phyloP scores from a whole-genome alignment of 805 yeast species.

The Ogataea naganishii region DNA sequence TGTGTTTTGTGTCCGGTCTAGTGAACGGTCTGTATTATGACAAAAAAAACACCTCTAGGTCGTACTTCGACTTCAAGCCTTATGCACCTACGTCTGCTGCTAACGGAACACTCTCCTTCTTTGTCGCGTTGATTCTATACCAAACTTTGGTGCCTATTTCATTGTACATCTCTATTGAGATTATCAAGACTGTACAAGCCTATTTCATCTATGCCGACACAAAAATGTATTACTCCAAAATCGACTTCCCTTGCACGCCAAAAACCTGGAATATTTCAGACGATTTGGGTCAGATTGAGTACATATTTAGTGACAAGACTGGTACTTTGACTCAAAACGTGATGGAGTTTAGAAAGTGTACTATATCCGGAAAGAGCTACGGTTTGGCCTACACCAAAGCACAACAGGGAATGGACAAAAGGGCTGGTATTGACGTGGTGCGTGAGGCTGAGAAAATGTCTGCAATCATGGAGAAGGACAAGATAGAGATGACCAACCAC shows the following conservation, averaged over 20 bases:
- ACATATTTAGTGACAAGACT: conserved; percentile 75
- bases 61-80: conserved; percentile 54
- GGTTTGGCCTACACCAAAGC: conserved; percentile 78
- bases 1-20: conserved; percentile 64
- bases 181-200: conserved; percentile 70
- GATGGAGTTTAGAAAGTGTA: conserved; percentile 75
- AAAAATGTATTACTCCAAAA: conserved; percentile 56
- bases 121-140: conserved; percentile 64
- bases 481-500: conserved; percentile 35
- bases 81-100: conserved; percentile 50
- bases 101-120: conserved; percentile 60
- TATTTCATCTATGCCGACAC: conserved; percentile 64
- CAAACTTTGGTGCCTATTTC: conserved; percentile 79
- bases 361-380: conserved; percentile 57
- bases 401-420: conserved; percentile 58
- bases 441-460: conserved; percentile 35
- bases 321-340: conserved; percentile 79
- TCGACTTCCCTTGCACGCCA: conserved; percentile 73
- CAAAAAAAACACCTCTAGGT: conserved; percentile 32
- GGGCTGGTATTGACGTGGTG: conserved; percentile 55
- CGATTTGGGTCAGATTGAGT: conserved; percentile 79
- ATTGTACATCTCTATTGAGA: conserved; percentile 68
- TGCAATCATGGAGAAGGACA: conserved; percentile 32
- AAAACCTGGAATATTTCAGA: conserved; percentile 80
- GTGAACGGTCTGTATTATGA: conserved; percentile 60